A percentile compares a stretch with the other conserved stretches of the same genome.
Evolutionary conservation across 495 filamentous ascomycete species (phyloP).

Genomic region (Lophium mytilinum): DNA sequence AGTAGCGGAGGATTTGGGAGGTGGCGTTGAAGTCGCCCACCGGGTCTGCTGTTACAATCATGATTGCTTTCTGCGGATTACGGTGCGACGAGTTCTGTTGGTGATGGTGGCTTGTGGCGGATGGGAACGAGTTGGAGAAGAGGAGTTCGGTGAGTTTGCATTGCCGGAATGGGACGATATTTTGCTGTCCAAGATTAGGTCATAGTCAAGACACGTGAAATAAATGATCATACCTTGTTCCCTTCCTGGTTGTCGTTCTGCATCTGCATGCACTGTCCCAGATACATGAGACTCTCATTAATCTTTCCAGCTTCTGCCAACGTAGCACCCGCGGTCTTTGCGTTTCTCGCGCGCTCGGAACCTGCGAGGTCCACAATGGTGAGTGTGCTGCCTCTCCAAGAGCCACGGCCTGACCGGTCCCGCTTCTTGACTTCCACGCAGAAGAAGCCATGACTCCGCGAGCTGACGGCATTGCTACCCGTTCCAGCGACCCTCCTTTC

Average conservation of each 20-base stretch:
- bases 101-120: conserved; percentile 38
- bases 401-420: conserved; percentile 43
- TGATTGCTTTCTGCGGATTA: conserved; percentile 78
- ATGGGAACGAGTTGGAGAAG: conserved; percentile 91
- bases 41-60: conserved; percentile 96
- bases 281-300: conserved; percentile 95
- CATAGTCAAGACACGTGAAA: neutral
- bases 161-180: conserved; percentile 84
- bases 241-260: conserved; percentile 70
- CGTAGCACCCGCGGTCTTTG: conserved; percentile 87
- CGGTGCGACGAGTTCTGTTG: conserved; percentile 33
- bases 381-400: conserved; percentile 73
- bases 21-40: conserved; percentile 93
- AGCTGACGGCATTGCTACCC: conserved; percentile 79
- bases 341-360: conserved; percentile 87
- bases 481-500: conserved; percentile 87
- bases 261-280: conserved; percentile 95
- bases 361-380: conserved; percentile 92
- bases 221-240: conserved; percentile 52
- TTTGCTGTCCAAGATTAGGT: conserved; percentile 42
- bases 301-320: conserved; percentile 95
- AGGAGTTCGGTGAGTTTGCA: conserved; percentile 95
- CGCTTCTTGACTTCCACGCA: conserved; percentile 90
- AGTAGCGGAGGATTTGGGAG: conserved; percentile 91
- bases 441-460: conserved; percentile 92